Percentiles rank a stretch among this genome's conserved stretches.
phyloP scores from a whole-genome alignment of 305 asterid species.

The Solanum hybrid region DNA sequence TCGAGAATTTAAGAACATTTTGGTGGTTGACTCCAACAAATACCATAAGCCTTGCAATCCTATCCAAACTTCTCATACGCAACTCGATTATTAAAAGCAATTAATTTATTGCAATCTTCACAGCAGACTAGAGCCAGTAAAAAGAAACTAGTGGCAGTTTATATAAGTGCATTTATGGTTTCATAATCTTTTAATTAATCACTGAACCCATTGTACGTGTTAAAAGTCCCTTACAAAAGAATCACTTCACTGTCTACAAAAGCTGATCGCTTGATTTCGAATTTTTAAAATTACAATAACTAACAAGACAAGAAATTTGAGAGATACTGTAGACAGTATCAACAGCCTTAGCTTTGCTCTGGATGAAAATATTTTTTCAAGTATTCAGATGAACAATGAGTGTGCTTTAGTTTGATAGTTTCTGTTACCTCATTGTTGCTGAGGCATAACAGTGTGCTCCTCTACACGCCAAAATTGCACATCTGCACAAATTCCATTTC shows the following conservation, averaged over 20 bases:
- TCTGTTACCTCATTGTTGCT: constrained; percentile 11
- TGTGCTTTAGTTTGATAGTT: constrained; percentile 8
- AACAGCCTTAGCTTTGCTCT: constrained; percentile 32
- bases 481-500: constrained; percentile 85
- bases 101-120: not conserved
- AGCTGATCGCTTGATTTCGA: not conserved
- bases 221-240: constrained; percentile 9
- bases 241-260: constrained; percentile 13
- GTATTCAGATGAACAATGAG: constrained; percentile 15
- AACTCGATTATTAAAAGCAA: not conserved
- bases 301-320: constrained; percentile 15
- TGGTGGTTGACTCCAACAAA: not conserved
- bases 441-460: constrained; percentile 15
- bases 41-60: not conserved
- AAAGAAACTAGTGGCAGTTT: not conserved
- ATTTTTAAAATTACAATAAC: constrained; percentile 16
- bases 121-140: not conserved
- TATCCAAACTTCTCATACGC: not conserved
- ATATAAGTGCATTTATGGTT: not conserved
- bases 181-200: not conserved
- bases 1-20: not conserved
- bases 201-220: not conserved
- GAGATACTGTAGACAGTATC: constrained; percentile 19
- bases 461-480: constrained; percentile 89
- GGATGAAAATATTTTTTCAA: constrained; percentile 11